phyloP scores from a whole-genome alignment of 1,284 basidiomycete genomes.

The Ganoderma sp. region DNA sequence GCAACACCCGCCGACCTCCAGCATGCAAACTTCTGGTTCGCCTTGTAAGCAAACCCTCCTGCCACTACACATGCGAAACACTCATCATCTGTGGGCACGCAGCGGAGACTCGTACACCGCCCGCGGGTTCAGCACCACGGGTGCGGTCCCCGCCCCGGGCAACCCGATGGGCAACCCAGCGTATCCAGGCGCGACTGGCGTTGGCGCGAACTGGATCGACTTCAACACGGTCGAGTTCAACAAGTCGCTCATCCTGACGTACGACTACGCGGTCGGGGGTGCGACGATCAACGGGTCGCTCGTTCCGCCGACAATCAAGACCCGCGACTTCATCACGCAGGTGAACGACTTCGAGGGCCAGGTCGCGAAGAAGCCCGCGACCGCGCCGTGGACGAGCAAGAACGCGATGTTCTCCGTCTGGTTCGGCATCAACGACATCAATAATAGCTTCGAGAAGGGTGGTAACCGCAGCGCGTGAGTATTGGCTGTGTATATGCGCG shows the following conservation, averaged over 20 bases:
- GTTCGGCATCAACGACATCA: conserved; percentile 70
- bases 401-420: conserved; percentile 63
- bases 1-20: conserved; percentile 35
- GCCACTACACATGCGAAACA: neutral
- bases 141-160: conserved; percentile 48
- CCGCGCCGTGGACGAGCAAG: conserved; percentile 56
- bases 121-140: conserved; percentile 53
- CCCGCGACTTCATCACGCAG: conserved; percentile 53
- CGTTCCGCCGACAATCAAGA: conserved; percentile 57
- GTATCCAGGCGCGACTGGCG: conserved; percentile 60
- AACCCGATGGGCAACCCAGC: conserved; percentile 65
- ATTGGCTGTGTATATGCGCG: neutral
- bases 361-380: conserved; percentile 51
- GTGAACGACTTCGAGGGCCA: conserved; percentile 53
- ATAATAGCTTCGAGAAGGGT: conserved; percentile 53
- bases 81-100: neutral
- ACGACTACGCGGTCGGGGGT: conserved; percentile 67
- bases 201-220: conserved; percentile 62
- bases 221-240: conserved; percentile 56
- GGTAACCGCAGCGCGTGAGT: conserved; percentile 57
- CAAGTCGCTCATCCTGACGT: conserved; percentile 57
- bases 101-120: conserved; percentile 67
- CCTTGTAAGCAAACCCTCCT: conserved; percentile 46
- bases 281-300: conserved; percentile 61
- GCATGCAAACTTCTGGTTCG: conserved; percentile 55